Evolutionary conservation across 1,139 yeast genomes (phyloP), one percentile per base, ranked within the genome.

Genomic region (Pneumocystis jirovecii): DNA sequence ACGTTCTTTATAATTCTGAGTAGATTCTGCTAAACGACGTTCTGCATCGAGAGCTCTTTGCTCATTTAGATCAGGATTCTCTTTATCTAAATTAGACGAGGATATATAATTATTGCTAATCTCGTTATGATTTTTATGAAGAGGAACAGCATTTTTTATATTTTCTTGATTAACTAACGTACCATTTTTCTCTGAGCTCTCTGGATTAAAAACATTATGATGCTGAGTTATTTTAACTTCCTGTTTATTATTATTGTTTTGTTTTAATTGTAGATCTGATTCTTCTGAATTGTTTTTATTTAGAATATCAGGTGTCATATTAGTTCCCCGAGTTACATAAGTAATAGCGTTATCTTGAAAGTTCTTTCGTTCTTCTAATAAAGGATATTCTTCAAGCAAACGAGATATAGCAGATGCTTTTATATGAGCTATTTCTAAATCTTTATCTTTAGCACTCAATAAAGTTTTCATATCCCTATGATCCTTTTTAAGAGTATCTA

Each of bases 31-130:
- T 45, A 67, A 44, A 57, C 64, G 64, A 34, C 63, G 63, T 56
- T 65, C 68, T 7, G 66, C 66, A 25, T 67, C 67, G 12, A 63
- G 37, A 10, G 65, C 67, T 10, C 67, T 60, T 31, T 64, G 65
- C 39, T 63, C 64, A 12, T 64, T 66, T 34, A 60, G 37, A 19
- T 63, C 66, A 25, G 29, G 19, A 39, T 15, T 34, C 21, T 44
- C 19, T 61, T 37, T 35, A 12, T 37, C n/a, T 37, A n/a, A 34
- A 56, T 21, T 60, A 42, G 31, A 12, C 25, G 40, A 21, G 17
- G 61, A 21, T 3, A 29, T 31, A 39, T 42, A 3, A 60, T 31
- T 15, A 31, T 10, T 10, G 7, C 2, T 15, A 21, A 17, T 21
- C 8, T 60, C 31, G 10, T 39, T 31, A 12, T 21, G 19, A 21